Base-by-base conservation (phyloP, 495 filamentous ascomycete genomes). In the Extremus antarcticus region DNA sequence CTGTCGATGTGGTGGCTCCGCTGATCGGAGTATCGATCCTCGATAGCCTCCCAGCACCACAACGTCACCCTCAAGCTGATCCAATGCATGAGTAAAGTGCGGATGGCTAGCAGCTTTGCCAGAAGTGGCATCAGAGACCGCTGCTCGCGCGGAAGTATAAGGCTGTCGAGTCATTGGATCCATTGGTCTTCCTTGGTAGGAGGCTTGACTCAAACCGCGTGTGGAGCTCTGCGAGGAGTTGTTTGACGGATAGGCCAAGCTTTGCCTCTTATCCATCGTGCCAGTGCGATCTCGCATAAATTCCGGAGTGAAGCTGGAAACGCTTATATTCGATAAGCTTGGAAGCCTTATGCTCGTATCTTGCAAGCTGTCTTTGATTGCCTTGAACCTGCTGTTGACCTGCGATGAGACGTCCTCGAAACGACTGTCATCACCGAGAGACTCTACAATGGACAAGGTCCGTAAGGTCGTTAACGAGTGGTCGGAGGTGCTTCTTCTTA, bases 21-120 rank as follows among this genome's bases (percentile, higher is more conserved):
- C 83, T n/a, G 91, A 94, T 15, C 91, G 83, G 3, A 98, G 66
- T 11, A 95, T 77, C 0, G 91, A 95, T 8, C 91, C 90, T 50
- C 90, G 77, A 68, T 95, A 97, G 1, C 91, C 91, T 23, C 91
- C 91, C 69, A 97, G 77, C 21, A 96, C 72, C 11, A 96, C 87
- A 2, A 97, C 71, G 66, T 97, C 91, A 10, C 91, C 90, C 0
- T 79, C 85, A 23, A 96, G 70, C 16, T 78, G 71, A 38, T 83
- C 77, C 57, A 94, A 68, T 4, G 85, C 85, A 15, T 78, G 72
- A 43, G 83, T 78, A 13, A 95, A 68, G 25, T 73, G 64, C 2
- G 81, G 74, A 60, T 78, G 71, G 2, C 0, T 60, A 53, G 1
- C 63, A 32, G 43, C 69, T 71, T 60, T 60, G 49, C 63, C 61